Evolutionary conservation across 345 rosid species (phyloP).

Genomic region (Jatropha curcas): DNA sequence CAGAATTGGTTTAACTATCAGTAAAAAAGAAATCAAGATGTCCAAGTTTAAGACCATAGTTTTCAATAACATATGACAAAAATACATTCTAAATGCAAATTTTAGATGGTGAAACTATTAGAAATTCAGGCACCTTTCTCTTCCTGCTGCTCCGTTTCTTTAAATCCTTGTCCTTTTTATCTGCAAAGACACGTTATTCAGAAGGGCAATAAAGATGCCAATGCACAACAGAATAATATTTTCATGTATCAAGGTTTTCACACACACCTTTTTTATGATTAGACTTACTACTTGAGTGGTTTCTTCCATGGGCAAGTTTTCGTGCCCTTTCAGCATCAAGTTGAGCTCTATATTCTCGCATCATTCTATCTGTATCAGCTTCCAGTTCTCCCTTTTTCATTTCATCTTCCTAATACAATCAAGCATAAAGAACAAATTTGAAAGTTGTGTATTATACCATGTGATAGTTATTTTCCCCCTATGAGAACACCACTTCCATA

Average conservation of each 20-base stretch:
- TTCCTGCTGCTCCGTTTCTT: slow-evolving; percentile 78
- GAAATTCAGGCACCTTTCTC: slow-evolving; percentile 63
- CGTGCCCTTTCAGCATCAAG: slow-evolving; percentile 92
- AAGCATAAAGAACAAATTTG: not conserved
- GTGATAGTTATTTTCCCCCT: not conserved
- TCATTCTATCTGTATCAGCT: slow-evolving; percentile 90
- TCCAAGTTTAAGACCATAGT: not conserved
- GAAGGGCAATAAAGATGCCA: not conserved
- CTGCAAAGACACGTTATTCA: slow-evolving; percentile 46
- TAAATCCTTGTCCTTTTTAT: slow-evolving; percentile 74
- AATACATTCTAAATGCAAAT: not conserved
- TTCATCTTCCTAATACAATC: slow-evolving; percentile 77
- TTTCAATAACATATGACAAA: not conserved
- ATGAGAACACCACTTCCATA: not conserved
- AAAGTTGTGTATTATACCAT: not conserved
- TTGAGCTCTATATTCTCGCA: slow-evolving; percentile 97
- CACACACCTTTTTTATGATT: slow-evolving; percentile 51
- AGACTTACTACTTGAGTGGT: slow-evolving; percentile 66
- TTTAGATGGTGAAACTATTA: not conserved
- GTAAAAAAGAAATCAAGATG: not conserved
- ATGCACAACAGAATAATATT: slow-evolving; percentile 15
- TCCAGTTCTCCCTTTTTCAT: slow-evolving; percentile 80
- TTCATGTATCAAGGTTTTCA: slow-evolving; percentile 12
- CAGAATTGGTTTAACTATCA: not conserved
- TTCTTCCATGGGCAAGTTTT: slow-evolving; percentile 92